A percentile compares a stretch with the other conserved stretches of the same genome.
Conservation (phyloP, 345 rosid species). For the Eucalyptus decipiens region DNA sequence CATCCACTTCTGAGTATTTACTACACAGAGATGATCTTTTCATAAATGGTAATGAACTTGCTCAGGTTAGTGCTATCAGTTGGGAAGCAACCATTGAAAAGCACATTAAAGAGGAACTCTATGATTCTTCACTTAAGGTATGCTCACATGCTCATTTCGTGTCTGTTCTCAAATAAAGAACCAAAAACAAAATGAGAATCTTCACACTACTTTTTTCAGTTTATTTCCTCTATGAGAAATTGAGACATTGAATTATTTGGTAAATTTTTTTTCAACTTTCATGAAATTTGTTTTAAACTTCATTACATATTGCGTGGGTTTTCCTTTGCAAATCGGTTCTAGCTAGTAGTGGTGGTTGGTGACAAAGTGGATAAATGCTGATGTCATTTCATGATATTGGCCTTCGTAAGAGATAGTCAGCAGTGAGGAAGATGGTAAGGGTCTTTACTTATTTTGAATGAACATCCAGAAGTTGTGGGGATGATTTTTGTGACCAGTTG, state of each 20-base stretch:
- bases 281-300: background rate
- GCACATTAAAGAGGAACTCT: slow-evolving; percentile 82
- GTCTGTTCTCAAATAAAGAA: background rate
- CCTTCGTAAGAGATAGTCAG: background rate
- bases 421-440: background rate
- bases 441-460: background rate
- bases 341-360: background rate
- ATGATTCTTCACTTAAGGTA: slow-evolving; percentile 68
- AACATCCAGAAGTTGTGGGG: background rate
- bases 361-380: background rate
- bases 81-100: slow-evolving; percentile 96
- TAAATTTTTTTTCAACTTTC: background rate
- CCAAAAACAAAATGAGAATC: background rate
- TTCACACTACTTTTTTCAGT: background rate
- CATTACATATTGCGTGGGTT: background rate
- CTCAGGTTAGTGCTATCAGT: slow-evolving; percentile 62
- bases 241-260: background rate
- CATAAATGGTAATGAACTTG: slow-evolving; percentile 45
- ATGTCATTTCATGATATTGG: background rate
- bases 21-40: slow-evolving; percentile 53
- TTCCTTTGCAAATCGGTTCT: background rate
- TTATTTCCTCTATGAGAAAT: background rate
- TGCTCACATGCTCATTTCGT: background rate
- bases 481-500: background rate
- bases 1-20: slow-evolving; percentile 61